Base-by-base conservation (phyloP, 805 yeast species). In the Lachancea mirantina region DNA sequence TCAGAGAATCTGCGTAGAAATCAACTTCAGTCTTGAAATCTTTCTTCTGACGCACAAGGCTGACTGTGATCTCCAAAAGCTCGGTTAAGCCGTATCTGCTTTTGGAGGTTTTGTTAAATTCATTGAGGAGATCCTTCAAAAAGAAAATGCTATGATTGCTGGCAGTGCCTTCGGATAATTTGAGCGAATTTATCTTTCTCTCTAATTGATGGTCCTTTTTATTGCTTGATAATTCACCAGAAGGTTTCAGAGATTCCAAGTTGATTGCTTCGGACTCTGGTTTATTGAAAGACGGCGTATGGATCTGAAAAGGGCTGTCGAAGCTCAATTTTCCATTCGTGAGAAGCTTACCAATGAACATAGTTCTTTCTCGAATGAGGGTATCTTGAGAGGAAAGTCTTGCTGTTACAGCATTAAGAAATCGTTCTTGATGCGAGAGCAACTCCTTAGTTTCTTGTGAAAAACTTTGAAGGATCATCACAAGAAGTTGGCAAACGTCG, bases 41-140 rank as follows among this genome's bases (percentile, higher is more conserved):
- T 8, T 68, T 65, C 48, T 88, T 88, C 24, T 76, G 77, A 22
- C 82, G 57, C 1, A 88, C 68, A 25, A 89, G 63, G 8, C 71
- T 44, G 45, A 62, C 40, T 46, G 74, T 62, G 62, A 72, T 32
- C 23, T 47, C 43, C 4, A 58, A 32, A 15, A 52, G 42, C 64
- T 77, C 43, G 67, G 75, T 28, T n/a, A n/a, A n/a, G n/a, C n/a
- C n/a, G n/a, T n/a, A n/a, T 59, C 51, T 47, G 0, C 44, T 39
- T 3, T 64, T 55, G 27, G 67, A 67, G 13, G 63, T 64, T 4
- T 64, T 57, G 2, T 60, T 50, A 11, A 81, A 61, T 44, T 78
- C 81, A 9, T 61, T 56, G 4, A 84, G 47, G 14, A 88, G 59
- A 40, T 85, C 95, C 42, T 81, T 78, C 23, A 89, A 57, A 46